Conservation (phyloP, 495 filamentous ascomycete genomes). For the Aspergillus steynii region DNA sequence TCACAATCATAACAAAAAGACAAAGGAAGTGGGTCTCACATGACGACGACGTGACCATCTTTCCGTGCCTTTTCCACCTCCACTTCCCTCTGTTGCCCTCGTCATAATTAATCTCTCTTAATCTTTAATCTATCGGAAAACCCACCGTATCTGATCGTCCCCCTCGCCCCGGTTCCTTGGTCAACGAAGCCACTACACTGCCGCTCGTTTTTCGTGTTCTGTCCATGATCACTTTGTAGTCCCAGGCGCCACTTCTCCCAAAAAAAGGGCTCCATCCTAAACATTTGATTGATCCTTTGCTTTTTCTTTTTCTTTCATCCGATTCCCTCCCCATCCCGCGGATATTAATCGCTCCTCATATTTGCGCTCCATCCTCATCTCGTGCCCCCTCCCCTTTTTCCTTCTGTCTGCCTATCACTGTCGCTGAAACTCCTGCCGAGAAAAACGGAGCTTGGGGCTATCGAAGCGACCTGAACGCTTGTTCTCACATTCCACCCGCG, state of each 20-base stretch:
- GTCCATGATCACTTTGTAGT: not conserved
- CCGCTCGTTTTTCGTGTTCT: not conserved
- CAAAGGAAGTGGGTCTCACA: not conserved
- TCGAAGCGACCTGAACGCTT: constrained; percentile 20
- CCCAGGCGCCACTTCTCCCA: too few relatives aligned
- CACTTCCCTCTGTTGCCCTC: not conserved
- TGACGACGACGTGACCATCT: not conserved
- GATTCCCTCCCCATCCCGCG: not conserved
- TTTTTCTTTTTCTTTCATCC: constrained; percentile 1
- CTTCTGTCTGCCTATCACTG: constrained; percentile 9
- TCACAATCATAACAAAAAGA: too few relatives aligned
- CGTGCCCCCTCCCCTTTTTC: not conserved
- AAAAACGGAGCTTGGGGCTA: constrained; percentile 22
- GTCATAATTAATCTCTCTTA: constrained; percentile 1
- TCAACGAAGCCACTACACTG: constrained; percentile 11
- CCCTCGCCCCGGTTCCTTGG: constrained; percentile 15
- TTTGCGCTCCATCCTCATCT: not conserved
- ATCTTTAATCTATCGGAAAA: not conserved
- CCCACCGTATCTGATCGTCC: constrained; percentile 2
- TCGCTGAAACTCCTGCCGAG: constrained; percentile 36
- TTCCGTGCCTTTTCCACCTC: not conserved
- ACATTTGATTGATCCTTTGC: not conserved
- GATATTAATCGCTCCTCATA: constrained; percentile 2
- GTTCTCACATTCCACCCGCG: constrained; percentile 29
- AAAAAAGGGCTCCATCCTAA: not conserved